Evolutionary conservation across 2,329 filamentous ascomycete genomes (phyloP).

Genomic region (Hypoxylon rubiginosum): DNA sequence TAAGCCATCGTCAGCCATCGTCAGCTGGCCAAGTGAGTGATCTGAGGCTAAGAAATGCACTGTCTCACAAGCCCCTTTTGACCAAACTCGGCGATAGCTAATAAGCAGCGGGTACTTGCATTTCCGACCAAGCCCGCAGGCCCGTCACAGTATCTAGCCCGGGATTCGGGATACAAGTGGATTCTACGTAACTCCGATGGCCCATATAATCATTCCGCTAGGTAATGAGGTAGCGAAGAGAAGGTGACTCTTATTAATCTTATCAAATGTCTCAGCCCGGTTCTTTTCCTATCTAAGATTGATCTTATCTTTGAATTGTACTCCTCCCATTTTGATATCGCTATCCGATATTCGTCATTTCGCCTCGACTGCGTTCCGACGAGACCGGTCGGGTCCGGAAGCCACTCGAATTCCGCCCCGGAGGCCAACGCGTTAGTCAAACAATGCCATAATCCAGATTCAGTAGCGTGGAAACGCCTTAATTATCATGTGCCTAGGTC

Average conservation of each 20-base stretch:
- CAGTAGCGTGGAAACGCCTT: too few species aligned
- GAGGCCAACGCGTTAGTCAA: too few species aligned
- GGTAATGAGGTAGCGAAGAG: neutral
- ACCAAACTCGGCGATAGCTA: neutral
- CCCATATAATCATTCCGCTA: neutral
- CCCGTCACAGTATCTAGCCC: constrained; percentile 19
- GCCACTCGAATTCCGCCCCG: neutral
- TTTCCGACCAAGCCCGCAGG: constrained; percentile 17
- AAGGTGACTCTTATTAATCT: neutral
- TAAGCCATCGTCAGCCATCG: neutral
- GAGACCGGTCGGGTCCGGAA: neutral
- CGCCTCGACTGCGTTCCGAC: too few species aligned
- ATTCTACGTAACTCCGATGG: constrained; percentile 5
- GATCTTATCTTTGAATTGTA: too few species aligned
- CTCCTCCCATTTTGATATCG: constrained; percentile 15
- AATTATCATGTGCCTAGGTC: too few species aligned
- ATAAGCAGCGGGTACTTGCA: constrained; percentile 14
- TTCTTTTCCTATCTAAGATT: neutral
- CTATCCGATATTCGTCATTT: neutral
- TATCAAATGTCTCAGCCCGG: neutral
- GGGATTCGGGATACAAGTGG: constrained; percentile 22
- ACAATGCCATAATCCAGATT: too few species aligned
- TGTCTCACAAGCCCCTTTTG: neutral
- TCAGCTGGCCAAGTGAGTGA: constrained; percentile 17
- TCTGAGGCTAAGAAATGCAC: constrained; percentile 10